Percentiles rank a stretch among this genome's conserved stretches.
phyloP scores from a whole-genome alignment of 2,329 filamentous ascomycete genomes.

The Clarireedia monteithiana region DNA sequence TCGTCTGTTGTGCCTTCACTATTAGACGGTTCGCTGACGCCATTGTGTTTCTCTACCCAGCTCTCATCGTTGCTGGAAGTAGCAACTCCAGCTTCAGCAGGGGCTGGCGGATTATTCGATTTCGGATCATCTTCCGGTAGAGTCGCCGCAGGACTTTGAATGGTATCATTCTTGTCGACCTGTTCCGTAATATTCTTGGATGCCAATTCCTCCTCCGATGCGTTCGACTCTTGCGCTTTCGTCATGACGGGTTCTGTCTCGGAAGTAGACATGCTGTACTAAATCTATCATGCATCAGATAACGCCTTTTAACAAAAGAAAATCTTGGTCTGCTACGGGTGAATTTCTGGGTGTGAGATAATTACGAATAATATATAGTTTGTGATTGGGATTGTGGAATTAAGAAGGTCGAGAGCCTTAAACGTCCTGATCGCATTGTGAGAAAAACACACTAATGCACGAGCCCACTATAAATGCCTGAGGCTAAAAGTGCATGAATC shows the following conservation, averaged over 20 bases:
- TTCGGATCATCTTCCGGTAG: neutral
- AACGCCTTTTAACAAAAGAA: slow-evolving; percentile 7
- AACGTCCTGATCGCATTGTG: neutral
- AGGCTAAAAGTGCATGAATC: neutral
- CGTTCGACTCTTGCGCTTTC: neutral
- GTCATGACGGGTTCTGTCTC: slow-evolving; percentile 6
- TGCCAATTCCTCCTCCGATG: neutral
- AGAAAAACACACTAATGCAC: neutral
- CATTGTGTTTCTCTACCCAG: slow-evolving; percentile 13
- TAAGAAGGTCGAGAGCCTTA: neutral
- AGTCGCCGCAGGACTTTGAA: neutral
- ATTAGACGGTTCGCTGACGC: slow-evolving; percentile 5
- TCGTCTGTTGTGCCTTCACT: slow-evolving; percentile 7
- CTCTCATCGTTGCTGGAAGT: slow-evolving; percentile 9
- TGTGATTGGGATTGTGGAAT: neutral
- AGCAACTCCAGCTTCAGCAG: slow-evolving; percentile 5
- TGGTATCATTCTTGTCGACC: neutral
- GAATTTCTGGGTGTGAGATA: neutral
- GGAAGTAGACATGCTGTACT: slow-evolving; percentile 10
- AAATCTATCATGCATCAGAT: slow-evolving; percentile 10
- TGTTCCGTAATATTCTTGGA: slow-evolving; percentile 3
- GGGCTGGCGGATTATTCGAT: neutral
- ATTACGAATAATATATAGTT: neutral
- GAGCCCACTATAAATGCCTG: neutral
- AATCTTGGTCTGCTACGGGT: slow-evolving; percentile 6